A percentile compares a stretch with the other conserved stretches of the same genome.
These are phyloP conservation scores for Ogataea philodendri DNA, from an alignment of 805 yeast species.

Conservation along the genomic window DNA sequence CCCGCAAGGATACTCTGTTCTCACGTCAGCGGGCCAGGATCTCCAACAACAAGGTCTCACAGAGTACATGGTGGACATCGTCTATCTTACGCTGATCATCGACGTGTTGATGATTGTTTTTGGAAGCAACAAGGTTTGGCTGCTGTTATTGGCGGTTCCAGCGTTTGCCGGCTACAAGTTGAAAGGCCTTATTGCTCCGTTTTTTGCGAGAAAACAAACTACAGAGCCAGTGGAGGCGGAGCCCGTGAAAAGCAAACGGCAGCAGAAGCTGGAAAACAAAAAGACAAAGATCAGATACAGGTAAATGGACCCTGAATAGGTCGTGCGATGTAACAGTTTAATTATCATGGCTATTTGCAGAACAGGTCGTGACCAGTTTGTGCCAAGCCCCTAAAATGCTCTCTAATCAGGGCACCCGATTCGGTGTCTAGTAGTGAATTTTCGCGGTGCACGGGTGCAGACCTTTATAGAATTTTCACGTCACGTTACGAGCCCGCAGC, in stretches of 20 bases:
- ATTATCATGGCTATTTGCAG: no score
- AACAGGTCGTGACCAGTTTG: no score
- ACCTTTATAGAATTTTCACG: neutral
- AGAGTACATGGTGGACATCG: constrained; percentile 69
- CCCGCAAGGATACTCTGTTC: constrained; percentile 38
- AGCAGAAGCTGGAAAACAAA: constrained; percentile 39
- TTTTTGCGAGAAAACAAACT: constrained; percentile 22
- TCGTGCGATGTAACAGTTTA: no score
- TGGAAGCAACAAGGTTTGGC: constrained; percentile 64
- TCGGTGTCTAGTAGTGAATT: neutral
- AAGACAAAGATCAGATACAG: constrained; percentile 9
- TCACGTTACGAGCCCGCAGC: constrained; percentile 12
- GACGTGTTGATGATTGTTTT: constrained; percentile 50
- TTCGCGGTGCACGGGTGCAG: constrained; percentile 10
- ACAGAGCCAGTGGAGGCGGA: constrained; percentile 10
- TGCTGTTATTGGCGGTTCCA: constrained; percentile 50
- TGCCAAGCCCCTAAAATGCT: neutral
- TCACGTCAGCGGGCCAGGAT: constrained; percentile 58
- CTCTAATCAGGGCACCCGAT: neutral
- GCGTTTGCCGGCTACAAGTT: constrained; percentile 49
- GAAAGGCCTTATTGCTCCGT: constrained; percentile 36
- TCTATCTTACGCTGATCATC: constrained; percentile 62
- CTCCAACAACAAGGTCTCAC: constrained; percentile 61
- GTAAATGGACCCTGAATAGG: no score
- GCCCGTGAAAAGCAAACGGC: constrained; percentile 36